These are phyloP conservation scores for Nothophoma quercina DNA, from an alignment of 2,329 filamentous ascomycete genomes.

Conservation along the genomic window DNA sequence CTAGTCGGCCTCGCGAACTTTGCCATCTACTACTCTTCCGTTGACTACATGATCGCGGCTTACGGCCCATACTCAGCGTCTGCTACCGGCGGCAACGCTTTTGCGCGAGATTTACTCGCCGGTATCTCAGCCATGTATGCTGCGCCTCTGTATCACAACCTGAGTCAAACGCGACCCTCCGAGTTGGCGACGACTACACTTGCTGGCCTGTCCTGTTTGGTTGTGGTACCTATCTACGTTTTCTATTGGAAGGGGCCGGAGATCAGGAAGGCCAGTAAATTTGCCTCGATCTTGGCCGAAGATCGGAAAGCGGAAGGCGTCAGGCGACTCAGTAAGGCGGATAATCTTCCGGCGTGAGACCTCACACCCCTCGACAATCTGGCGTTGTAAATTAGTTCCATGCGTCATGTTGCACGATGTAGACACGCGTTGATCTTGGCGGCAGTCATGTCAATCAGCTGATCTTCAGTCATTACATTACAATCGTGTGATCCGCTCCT, in stretches of 20 bases:
- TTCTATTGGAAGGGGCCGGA: conserved; percentile 61
- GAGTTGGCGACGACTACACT: conserved; percentile 64
- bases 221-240: conserved; percentile 50
- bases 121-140: conserved; percentile 74
- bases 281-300: conserved; percentile 52
- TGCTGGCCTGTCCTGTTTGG: conserved; percentile 57
- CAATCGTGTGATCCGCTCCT: too few species aligned
- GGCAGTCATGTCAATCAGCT: too few species aligned
- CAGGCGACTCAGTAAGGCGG: conserved; percentile 28
- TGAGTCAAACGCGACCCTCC: conserved; percentile 49
- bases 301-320: conserved; percentile 32
- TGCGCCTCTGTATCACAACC: conserved; percentile 60
- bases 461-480: too few species aligned
- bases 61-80: conserved; percentile 75
- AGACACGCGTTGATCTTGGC: too few species aligned
- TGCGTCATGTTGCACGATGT: too few species aligned
- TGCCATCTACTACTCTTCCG: conserved; percentile 76
- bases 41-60: conserved; percentile 79
- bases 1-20: conserved; percentile 75
- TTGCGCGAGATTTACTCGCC: conserved; percentile 75
- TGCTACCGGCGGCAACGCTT: conserved; percentile 70
- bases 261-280: conserved; percentile 61
- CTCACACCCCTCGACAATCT: too few species aligned
- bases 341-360: conserved; percentile 20
- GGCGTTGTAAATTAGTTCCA: too few species aligned